These are phyloP conservation scores for Saccharomycopsis sp. DNA, from an alignment of 805 yeast species.

Conservation along the genomic window DNA sequence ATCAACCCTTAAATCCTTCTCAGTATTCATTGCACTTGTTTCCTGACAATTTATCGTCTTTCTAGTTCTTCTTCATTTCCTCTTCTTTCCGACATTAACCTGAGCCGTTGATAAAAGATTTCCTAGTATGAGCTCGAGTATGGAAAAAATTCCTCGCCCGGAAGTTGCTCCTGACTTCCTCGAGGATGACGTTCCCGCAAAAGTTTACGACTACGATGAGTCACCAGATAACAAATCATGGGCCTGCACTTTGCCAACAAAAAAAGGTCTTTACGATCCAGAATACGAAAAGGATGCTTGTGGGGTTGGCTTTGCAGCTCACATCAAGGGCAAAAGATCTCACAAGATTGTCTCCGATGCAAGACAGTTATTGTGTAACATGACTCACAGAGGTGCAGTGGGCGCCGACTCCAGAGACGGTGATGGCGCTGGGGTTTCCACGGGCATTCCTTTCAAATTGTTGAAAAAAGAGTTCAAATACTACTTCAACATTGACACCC, in stretches of 20 bases:
- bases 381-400: slow-evolving; percentile 99
- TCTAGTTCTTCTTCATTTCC: too few relatives aligned
- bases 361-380: slow-evolving; percentile 76
- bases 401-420: slow-evolving; percentile 94
- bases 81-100: too few relatives aligned
- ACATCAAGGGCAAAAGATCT: slow-evolving; percentile 77
- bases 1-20: too few relatives aligned
- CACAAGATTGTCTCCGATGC: slow-evolving; percentile 95
- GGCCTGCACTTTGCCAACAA: slow-evolving; percentile 83
- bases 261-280: slow-evolving; percentile 89
- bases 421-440: slow-evolving; percentile 97
- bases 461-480: slow-evolving; percentile 76
- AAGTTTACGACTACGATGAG: slow-evolving; percentile 60
- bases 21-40: too few relatives aligned
- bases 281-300: slow-evolving; percentile 93
- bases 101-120: too few relatives aligned
- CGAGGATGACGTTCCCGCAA: slow-evolving; percentile 16
- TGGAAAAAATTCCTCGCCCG: too few relatives aligned
- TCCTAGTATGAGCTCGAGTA: too few relatives aligned
- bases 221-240: slow-evolving; percentile 74
- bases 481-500: slow-evolving; percentile 57
- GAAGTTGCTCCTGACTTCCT: slow-evolving; percentile 8
- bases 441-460: slow-evolving; percentile 85
- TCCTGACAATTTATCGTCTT: too few relatives aligned
- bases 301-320: slow-evolving; percentile 97